Base-by-base conservation (phyloP, 1,139 yeast species). In the Debaryomycetaceae sp. region DNA sequence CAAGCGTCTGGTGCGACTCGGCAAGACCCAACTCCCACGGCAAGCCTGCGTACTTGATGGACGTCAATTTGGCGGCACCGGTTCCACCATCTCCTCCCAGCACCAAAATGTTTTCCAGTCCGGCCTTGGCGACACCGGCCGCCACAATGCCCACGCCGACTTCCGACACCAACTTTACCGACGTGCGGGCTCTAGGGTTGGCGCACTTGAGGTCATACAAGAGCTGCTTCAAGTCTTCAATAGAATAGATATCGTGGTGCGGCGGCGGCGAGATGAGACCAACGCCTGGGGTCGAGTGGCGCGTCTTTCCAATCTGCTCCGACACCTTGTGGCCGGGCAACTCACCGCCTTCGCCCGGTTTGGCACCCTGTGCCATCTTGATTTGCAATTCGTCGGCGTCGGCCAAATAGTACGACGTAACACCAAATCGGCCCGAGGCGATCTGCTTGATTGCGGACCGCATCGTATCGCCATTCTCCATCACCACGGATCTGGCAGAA, bases 41-140 rank as follows among this genome's bases (percentile, higher is more conserved):
- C 43, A 90, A 70, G 58, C 97, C 97, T 31, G 98, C 96, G 52
- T 86, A 78, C 56, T 87, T 87, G 55, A 90, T 85, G 49, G 95
- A 90, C 19, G 97, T 87, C 83, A 93, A 83, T 56, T 93, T 77
- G 33, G 96, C 90, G 33, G 97, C 97, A 77, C 98, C 98, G 37
- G 98, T 90, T 68, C 98, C 98, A 73, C 98, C 98, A 57, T 87
- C 97, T 52, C 92, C 96, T 48, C 97, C 97, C 37, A 95, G 82
- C 43, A 90, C 83, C 51, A 87, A 69, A 46, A 90, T 81, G 54
- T 87, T 95, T 53, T 90, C 97, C 12, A 97, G 95, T 51, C 93
- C 93, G 18, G 98, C 97, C 62, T 90, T 90, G 38, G 97, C 97
- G 23, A 90, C 98, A 71, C 98, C 98, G 24, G 96, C 86, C 16